Evolutionary conservation across 192 early-diverging fungal species (phyloP), one percentile per base, ranked within the genome.

Genomic region (Mortierella antarctica): DNA sequence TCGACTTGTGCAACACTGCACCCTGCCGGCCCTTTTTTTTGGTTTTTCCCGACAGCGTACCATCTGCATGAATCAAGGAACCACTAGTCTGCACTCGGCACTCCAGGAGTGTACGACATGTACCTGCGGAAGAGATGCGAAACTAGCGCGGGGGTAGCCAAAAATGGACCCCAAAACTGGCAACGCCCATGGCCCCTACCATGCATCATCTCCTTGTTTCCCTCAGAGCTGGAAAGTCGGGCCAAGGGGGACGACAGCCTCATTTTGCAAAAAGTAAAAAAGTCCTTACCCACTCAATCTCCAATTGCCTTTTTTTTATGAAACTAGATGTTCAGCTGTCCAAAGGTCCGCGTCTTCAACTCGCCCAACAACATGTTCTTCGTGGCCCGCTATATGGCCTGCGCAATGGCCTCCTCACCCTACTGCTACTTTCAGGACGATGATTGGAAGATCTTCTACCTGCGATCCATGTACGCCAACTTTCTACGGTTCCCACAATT

Each of bases 361-460:
- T 83, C 87, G 8, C 86, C 87, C 0, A 72, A 65, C 39, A 84
- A 86, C 55, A 73, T 86, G 82, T 79, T 86, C 51, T 85, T 83
- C 60, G 82, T 85, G 5, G 87, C 88, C 17, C 83, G 88, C 18
- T 89, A 89, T 47, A 82, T 88, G 72, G 88, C 88, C 4, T 89
- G 88, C 49, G 74, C 83, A 12, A 81, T 84, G 78, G 85, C 88
- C 12, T 81, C 81, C 10, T 87, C 87, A 4, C 86, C 85, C 0
- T 88, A 88, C 58, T 89, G 88, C 63, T 89, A 89, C 67, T 89
- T 89, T 46, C 87, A 88, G 70, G 88, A 88, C 65, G 86, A 87
- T 40, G 86, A 87, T 62, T 87, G 86, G 86, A 67, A 73, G 41
- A 79, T 79, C 13, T 67, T 67, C 11, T 82, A 85, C 49, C 57